Conservation (phyloP, 2,329 filamentous ascomycete genomes). For the Hypomyces rosellus region DNA sequence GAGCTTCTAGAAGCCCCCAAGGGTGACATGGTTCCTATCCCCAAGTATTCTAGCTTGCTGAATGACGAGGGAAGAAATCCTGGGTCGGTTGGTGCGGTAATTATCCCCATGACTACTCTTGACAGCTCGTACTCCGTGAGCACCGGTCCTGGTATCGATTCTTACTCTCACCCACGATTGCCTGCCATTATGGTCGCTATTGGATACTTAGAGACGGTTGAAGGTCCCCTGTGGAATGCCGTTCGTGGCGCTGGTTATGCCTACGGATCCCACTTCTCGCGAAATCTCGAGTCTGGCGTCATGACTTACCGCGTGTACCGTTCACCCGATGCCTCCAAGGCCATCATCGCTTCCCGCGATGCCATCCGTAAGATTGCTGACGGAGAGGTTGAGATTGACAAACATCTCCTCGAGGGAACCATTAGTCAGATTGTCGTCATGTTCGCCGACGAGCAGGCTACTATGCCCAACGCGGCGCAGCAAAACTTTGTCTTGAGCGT, state of each 20-base stretch:
- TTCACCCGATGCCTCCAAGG: conserved; percentile 82
- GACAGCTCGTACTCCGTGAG: conserved; percentile 86
- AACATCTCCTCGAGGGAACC: conserved; percentile 78
- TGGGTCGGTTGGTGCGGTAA: conserved; percentile 65
- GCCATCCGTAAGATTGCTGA: conserved; percentile 69
- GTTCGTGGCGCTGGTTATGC: conserved; percentile 90
- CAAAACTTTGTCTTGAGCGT: conserved; percentile 80
- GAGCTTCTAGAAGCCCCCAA: conserved; percentile 30
- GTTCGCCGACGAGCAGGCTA: conserved; percentile 84
- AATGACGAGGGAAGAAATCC: conserved; percentile 68
- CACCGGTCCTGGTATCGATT: conserved; percentile 66
- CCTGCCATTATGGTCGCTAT: conserved; percentile 83
- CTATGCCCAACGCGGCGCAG: conserved; percentile 73
- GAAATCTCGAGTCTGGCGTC: conserved; percentile 71
- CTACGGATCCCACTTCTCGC: conserved; percentile 76
- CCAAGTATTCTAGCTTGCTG: conserved; percentile 63
- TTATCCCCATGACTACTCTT: conserved; percentile 86
- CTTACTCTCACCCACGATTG: conserved; percentile 68
- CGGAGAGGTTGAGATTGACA: conserved; percentile 67
- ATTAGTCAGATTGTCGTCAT: conserved; percentile 82
- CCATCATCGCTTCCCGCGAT: conserved; percentile 68
- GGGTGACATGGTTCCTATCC: conserved; percentile 58
- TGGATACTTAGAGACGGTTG: conserved; percentile 85
- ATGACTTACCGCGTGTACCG: conserved; percentile 84
- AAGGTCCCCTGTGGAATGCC: conserved; percentile 90